Conservation (phyloP, 2,329 filamentous ascomycete species). For the Zelopaecilomyces penicillatus region DNA sequence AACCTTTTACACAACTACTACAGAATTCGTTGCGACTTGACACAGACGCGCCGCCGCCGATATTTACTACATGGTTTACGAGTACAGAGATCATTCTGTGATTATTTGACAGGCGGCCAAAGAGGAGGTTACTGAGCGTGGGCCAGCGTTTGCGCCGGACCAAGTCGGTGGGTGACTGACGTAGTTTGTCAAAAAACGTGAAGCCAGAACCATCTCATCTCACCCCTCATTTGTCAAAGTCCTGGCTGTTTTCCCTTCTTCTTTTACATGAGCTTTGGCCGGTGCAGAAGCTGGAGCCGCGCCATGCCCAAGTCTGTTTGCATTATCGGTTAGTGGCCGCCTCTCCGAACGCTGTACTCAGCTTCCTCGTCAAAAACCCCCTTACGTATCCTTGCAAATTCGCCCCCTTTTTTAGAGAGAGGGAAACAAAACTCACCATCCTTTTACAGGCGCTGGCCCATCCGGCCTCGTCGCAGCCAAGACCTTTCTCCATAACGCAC, state of each 20-base stretch:
- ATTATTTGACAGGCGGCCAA: no score
- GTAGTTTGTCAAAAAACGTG: no score
- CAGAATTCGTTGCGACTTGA: no score
- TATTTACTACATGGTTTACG: no score
- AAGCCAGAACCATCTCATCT: no score
- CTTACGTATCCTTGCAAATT: background rate
- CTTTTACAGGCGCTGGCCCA: constrained; percentile 52
- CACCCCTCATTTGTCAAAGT: background rate
- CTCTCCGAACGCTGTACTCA: background rate
- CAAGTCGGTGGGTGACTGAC: no score
- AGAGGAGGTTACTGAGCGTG: no score
- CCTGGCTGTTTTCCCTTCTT: background rate
- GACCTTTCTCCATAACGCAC: constrained; percentile 55
- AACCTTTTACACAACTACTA: no score
- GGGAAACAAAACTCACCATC: background rate
- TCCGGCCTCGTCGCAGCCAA: constrained; percentile 65
- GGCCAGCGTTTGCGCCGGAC: no score
- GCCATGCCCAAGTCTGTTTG: constrained; percentile 33
- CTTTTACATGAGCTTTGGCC: constrained; percentile 14
- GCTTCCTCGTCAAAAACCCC: background rate
- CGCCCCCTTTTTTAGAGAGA: background rate
- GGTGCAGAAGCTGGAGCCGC: constrained; percentile 7
- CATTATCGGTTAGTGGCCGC: constrained; percentile 26
- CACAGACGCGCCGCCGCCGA: no score
- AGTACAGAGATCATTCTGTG: no score